phyloP scores from a whole-genome alignment of 2,329 filamentous ascomycete species.

The Aspergillus fijiensis region DNA sequence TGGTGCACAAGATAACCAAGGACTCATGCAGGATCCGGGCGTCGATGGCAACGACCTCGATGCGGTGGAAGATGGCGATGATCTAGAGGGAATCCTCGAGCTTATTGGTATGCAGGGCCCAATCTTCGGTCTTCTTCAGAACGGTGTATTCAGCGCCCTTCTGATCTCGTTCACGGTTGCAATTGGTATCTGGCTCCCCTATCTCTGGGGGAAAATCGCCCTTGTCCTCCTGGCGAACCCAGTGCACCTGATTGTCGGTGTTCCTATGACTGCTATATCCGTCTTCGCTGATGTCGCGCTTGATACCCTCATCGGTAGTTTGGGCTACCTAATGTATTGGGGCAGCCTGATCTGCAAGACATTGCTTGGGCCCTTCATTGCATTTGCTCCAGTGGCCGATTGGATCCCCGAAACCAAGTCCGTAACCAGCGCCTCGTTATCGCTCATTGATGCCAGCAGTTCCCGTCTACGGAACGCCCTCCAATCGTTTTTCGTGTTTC shows the following conservation, averaged over 20 bases:
- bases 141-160: conserved; percentile 89
- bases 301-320: conserved; percentile 67
- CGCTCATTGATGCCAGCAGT: conserved; percentile 44
- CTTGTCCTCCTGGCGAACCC: conserved; percentile 79
- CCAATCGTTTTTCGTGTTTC: conserved; percentile 42
- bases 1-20: conserved; percentile 23
- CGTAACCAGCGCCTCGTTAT: conserved; percentile 42
- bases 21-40: conserved; percentile 53
- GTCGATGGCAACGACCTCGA: conserved; percentile 64
- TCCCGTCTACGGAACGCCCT: conserved; percentile 40
- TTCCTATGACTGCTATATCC: conserved; percentile 71
- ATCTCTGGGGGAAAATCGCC: conserved; percentile 83
- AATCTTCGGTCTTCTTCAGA: conserved; percentile 84
- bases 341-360: conserved; percentile 35
- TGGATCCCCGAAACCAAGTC: conserved; percentile 38
- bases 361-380: conserved; percentile 35
- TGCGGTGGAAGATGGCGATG: conserved; percentile 72
- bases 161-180: conserved; percentile 85
- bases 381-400: conserved; percentile 35
- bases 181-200: conserved; percentile 83
- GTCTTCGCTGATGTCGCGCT: conserved; percentile 75
- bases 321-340: conserved; percentile 53
- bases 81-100: conserved; percentile 94
- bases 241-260: conserved; percentile 61
- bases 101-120: conserved; percentile 95